phyloP scores from a whole-genome alignment of 306 rosid genomes.

The Pyrus communis region DNA sequence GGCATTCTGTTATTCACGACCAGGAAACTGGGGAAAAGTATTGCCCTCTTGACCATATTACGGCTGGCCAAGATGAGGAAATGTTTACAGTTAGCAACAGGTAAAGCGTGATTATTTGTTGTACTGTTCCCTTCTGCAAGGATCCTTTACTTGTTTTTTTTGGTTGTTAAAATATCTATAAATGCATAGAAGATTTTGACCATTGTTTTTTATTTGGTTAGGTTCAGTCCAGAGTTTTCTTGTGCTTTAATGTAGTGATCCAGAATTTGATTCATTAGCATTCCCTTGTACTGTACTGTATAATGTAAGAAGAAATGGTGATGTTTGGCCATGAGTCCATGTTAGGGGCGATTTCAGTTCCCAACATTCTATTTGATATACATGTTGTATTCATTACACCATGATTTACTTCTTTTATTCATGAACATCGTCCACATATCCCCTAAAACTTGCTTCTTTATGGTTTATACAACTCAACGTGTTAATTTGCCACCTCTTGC shows the following conservation, averaged over 20 bases:
- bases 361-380: not conserved
- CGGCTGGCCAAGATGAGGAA: slow-evolving; percentile 84
- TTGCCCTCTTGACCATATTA: slow-evolving; percentile 81
- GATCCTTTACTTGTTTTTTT: not conserved
- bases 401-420: not conserved
- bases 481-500: no score
- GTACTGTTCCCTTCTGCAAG: not conserved
- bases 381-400: not conserved
- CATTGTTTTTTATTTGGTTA: not conserved
- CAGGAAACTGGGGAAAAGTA: slow-evolving; percentile 76
- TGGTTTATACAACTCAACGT: not conserved
- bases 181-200: not conserved
- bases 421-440: not conserved
- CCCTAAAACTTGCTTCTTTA: not conserved
- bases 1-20: slow-evolving; percentile 89
- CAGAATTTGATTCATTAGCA: not conserved
- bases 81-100: slow-evolving; percentile 98
- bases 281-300: not conserved
- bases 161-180: not conserved
- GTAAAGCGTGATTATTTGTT: slow-evolving; percentile 31
- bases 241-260: not conserved
- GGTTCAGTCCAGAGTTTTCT: not conserved
- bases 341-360: not conserved
- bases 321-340: not conserved
- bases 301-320: not conserved